Evolutionary conservation across 1,284 basidiomycete genomes (phyloP).

Genomic region (Anthracocystis panici-leucophaei): DNA sequence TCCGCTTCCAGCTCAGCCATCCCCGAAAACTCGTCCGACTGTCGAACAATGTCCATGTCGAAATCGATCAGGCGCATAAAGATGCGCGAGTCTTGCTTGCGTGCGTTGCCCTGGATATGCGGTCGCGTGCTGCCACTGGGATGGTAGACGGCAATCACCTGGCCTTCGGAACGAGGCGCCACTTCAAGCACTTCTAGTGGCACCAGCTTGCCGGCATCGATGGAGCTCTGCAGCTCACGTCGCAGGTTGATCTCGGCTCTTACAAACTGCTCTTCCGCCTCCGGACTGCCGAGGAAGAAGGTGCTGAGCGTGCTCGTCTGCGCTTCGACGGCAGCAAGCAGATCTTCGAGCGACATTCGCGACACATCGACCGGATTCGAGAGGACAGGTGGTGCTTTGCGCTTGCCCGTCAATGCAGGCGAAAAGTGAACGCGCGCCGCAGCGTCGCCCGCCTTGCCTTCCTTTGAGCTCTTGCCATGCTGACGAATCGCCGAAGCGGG

Average conservation of each 20-base stretch:
- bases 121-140: constrained; percentile 72
- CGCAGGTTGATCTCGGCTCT: constrained; percentile 71
- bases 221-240: constrained; percentile 70
- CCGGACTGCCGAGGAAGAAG: constrained; percentile 70
- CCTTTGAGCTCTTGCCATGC: constrained; percentile 45
- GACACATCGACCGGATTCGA: constrained; percentile 68
- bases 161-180: constrained; percentile 66
- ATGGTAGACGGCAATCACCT: constrained; percentile 72
- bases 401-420: constrained; percentile 68
- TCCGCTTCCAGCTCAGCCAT: constrained; percentile 64
- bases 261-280: constrained; percentile 73
- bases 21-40: constrained; percentile 57
- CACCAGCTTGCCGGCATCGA: constrained; percentile 69
- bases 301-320: constrained; percentile 70
- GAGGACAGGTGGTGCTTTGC: constrained; percentile 56
- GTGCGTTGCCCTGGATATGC: constrained; percentile 71
- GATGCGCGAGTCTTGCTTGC: constrained; percentile 72
- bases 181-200: constrained; percentile 70
- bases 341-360: constrained; percentile 71
- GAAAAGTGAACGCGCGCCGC: constrained; percentile 55
- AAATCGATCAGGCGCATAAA: constrained; percentile 72
- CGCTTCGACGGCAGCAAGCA: constrained; percentile 71
- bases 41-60: constrained; percentile 64
- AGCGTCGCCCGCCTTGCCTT: constrained; percentile 31
- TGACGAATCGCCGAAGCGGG: constrained; percentile 44